Percentiles rank a stretch among this genome's conserved stretches.
These are phyloP conservation scores for Cladosporium sp. DNA, from an alignment of 2,329 filamentous ascomycete species.

Conservation along the genomic window DNA sequence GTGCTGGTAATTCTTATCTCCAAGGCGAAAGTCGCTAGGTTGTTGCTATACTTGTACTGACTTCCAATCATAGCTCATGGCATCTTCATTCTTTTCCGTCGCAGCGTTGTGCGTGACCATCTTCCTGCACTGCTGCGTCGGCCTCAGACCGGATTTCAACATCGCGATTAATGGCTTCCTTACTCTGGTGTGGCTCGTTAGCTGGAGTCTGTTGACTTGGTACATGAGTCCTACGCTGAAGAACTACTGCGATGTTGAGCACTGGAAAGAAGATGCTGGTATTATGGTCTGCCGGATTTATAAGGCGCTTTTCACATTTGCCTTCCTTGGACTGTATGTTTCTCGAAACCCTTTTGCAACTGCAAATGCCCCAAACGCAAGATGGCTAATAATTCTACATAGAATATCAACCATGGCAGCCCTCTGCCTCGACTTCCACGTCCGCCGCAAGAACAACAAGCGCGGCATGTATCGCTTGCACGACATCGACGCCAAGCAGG, in stretches of 20 bases:
- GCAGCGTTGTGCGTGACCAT: slow-evolving; percentile 51
- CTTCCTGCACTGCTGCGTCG: slow-evolving; percentile 52
- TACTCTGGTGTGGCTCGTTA: slow-evolving; percentile 53
- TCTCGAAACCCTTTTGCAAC: not conserved
- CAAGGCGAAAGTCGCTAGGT: not conserved
- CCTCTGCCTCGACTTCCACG: slow-evolving; percentile 53
- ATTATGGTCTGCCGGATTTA: slow-evolving; percentile 59
- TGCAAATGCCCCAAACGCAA: not conserved
- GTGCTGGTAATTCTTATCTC: slow-evolving; percentile 50
- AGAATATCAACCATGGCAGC: slow-evolving; percentile 50
- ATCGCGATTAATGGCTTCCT: slow-evolving; percentile 51
- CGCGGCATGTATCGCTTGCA: slow-evolving; percentile 54
- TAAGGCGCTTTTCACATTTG: slow-evolving; percentile 61
- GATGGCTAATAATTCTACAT: not conserved
- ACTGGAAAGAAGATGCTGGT: slow-evolving; percentile 57
- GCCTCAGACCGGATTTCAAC: slow-evolving; percentile 55
- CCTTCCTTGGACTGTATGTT: slow-evolving; percentile 47
- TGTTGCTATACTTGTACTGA: not conserved
- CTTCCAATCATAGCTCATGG: slow-evolving; percentile 46
- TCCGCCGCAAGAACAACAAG: slow-evolving; percentile 45
- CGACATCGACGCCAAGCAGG: slow-evolving; percentile 36
- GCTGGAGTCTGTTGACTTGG: slow-evolving; percentile 55
- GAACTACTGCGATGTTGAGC: slow-evolving; percentile 50
- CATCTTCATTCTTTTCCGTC: slow-evolving; percentile 54
- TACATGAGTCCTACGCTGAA: slow-evolving; percentile 55